phyloP scores from a whole-genome alignment of 2,329 filamentous ascomycete genomes.

The Stromatinia cepivora region DNA sequence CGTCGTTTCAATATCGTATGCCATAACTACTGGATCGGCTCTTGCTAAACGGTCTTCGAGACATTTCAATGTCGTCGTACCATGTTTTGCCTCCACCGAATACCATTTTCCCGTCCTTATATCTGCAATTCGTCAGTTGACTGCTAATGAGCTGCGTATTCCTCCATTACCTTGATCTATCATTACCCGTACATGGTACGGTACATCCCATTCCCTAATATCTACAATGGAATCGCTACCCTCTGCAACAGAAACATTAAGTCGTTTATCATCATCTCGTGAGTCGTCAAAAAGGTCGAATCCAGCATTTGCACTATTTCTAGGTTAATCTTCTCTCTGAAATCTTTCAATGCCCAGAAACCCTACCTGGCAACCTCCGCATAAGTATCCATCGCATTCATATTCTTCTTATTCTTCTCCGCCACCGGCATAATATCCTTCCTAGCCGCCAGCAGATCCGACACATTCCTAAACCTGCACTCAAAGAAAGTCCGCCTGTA shows the following conservation, averaged over 20 bases:
- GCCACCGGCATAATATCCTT: conserved; percentile 85
- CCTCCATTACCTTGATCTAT: conserved; percentile 77
- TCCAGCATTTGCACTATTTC: conserved; percentile 66
- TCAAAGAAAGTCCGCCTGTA: conserved; percentile 87
- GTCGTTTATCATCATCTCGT: conserved; percentile 77
- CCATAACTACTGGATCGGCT: conserved; percentile 96
- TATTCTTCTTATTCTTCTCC: conserved; percentile 93
- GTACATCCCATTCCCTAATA: conserved; percentile 98
- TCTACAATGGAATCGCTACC: conserved; percentile 97
- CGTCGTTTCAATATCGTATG: conserved; percentile 98
- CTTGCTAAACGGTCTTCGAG: conserved; percentile 85
- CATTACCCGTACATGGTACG: conserved; percentile 97
- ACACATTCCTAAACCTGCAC: conserved; percentile 83
- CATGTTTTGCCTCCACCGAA: conserved; percentile 90
- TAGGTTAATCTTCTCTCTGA: conserved; percentile 21
- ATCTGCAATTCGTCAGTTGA: conserved; percentile 55
- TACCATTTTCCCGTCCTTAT: conserved; percentile 98
- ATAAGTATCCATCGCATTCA: conserved; percentile 97
- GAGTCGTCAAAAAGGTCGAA: conserved; percentile 94
- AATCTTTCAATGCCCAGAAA: neutral
- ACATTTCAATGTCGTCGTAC: conserved; percentile 76
- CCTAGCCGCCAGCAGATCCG: conserved; percentile 80
- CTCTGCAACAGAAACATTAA: conserved; percentile 74
- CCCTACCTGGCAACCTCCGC: conserved; percentile 87
- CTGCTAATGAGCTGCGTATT: conserved; percentile 9